phyloP scores from a whole-genome alignment of 148 eudicot species.

The Pharnaceum exiguum region DNA sequence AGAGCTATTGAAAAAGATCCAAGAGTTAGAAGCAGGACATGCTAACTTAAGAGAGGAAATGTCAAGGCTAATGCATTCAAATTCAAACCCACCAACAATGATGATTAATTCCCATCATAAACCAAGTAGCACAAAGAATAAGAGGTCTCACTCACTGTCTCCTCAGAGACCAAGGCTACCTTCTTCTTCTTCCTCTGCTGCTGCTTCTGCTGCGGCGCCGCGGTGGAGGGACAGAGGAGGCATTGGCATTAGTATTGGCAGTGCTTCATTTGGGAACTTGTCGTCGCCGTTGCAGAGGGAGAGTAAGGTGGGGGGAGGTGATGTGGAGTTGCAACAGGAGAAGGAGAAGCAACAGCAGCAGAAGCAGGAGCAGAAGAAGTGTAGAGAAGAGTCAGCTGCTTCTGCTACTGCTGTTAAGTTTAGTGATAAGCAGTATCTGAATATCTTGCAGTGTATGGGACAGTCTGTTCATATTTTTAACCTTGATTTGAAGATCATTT shows the following conservation, averaged over 20 bases:
- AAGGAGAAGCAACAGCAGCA: constrained; percentile 16
- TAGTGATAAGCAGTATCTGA: constrained; percentile 73
- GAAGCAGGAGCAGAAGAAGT: too few relatives aligned
- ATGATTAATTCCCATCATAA: too few relatives aligned
- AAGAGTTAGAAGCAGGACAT: constrained; percentile 73
- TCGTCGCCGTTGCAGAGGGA: constrained; percentile 74
- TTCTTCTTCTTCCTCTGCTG: too few relatives aligned
- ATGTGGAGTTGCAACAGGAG: not conserved
- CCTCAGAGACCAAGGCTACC: constrained; percentile 48
- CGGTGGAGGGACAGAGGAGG: constrained; percentile 21
- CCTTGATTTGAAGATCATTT: constrained; percentile 45
- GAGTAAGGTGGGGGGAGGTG: constrained; percentile 29
- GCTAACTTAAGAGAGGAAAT: constrained; percentile 73
- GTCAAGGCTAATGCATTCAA: constrained; percentile 54
- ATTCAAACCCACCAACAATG: constrained; percentile 16
- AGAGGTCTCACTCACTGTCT: constrained; percentile 71
- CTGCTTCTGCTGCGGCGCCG: constrained; percentile 20
- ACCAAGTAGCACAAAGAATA: too few relatives aligned
- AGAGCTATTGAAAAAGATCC: constrained; percentile 74
- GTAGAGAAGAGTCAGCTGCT: too few relatives aligned
- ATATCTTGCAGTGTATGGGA: constrained; percentile 88
- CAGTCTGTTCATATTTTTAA: constrained; percentile 82
- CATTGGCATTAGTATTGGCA: constrained; percentile 32
- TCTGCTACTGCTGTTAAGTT: constrained; percentile 39
- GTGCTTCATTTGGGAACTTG: constrained; percentile 44